These are phyloP conservation scores for Lactarius hengduanensis DNA, from an alignment of 768 basidiomycete species.

Conservation along the genomic window DNA sequence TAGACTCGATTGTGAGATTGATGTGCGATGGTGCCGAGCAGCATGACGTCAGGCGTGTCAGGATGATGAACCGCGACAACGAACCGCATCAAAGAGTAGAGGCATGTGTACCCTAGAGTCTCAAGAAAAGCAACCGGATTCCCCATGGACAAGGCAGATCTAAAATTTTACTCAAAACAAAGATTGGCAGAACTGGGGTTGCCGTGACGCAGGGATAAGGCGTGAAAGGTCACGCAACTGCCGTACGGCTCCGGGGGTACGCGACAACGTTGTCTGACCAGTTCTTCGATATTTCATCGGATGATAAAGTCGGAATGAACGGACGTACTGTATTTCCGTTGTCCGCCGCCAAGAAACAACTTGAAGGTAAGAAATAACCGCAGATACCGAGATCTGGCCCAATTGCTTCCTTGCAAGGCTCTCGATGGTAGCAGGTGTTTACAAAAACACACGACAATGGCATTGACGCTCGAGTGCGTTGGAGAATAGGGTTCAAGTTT, in stretches of 20 bases:
- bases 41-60: constrained; percentile 23
- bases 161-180: constrained; percentile 12
- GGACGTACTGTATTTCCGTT: background rate
- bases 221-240: background rate
- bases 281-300: background rate
- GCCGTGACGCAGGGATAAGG: background rate
- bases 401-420: background rate
- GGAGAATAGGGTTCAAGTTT: background rate
- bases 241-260: constrained; percentile 7
- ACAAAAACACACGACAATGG: background rate
- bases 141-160: constrained; percentile 17
- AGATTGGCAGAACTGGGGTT: constrained; percentile 18
- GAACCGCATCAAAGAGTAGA: background rate
- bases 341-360: background rate
- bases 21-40: constrained; percentile 14
- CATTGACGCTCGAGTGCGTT: background rate
- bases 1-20: constrained; percentile 11
- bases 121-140: background rate
- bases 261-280: background rate
- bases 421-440: background rate
- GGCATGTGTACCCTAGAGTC: background rate
- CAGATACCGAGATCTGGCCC: background rate
- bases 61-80: background rate
- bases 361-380: background rate
- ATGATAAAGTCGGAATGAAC: background rate